A percentile compares a stretch with the other conserved stretches of the same genome.
These are phyloP conservation scores for Termitomyces sp. DNA, from an alignment of 1,284 basidiomycete genomes.

Conservation along the genomic window DNA sequence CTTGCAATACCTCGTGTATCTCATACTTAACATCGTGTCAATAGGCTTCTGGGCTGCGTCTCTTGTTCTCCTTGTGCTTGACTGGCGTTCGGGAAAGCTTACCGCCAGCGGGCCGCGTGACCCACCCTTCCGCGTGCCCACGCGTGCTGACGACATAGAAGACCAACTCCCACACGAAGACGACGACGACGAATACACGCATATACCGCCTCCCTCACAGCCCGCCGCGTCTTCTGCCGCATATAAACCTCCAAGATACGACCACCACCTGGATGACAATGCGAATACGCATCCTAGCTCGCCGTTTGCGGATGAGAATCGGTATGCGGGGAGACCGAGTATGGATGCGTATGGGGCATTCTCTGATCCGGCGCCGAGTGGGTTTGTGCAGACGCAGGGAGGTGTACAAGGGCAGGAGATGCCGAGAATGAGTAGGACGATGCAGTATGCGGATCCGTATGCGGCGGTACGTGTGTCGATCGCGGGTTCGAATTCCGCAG, in stretches of 20 bases:
- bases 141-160: constrained; percentile 41
- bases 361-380: constrained; percentile 72
- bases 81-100: constrained; percentile 71
- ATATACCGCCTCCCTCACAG: constrained; percentile 31
- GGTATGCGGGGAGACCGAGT: constrained; percentile 42
- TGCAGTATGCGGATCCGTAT: constrained; percentile 84
- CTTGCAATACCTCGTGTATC: constrained; percentile 4
- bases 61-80: constrained; percentile 53
- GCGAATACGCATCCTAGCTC: constrained; percentile 27
- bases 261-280: constrained; percentile 26
- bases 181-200: constrained; percentile 47
- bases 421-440: constrained; percentile 72
- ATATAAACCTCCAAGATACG: constrained; percentile 25
- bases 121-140: constrained; percentile 49
- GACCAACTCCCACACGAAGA: constrained; percentile 30
- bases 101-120: constrained; percentile 47
- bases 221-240: constrained; percentile 22
- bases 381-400: constrained; percentile 32
- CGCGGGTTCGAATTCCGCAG: constrained; percentile 22
- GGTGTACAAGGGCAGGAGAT: not conserved
- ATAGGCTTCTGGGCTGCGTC: constrained; percentile 66
- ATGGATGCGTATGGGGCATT: constrained; percentile 87
- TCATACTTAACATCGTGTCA: constrained; percentile 5
- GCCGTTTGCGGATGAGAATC: constrained; percentile 18
- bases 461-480: constrained; percentile 64